A percentile compares a stretch with the other conserved stretches of the same genome.
Conservation (phyloP, 441 rosid genomes). For the Rhodomyrtus psidioides region DNA sequence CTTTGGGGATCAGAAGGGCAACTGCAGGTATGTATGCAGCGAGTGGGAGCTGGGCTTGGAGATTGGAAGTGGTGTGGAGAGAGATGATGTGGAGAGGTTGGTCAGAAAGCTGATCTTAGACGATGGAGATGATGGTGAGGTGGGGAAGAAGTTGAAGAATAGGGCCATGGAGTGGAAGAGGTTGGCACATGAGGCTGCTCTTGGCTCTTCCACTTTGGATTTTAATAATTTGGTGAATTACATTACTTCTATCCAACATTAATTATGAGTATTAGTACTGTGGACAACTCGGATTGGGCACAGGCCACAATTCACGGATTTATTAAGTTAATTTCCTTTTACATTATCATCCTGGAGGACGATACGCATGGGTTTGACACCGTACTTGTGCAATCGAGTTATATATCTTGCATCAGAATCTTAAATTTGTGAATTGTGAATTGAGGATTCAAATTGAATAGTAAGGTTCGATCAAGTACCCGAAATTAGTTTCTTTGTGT, state of each 20-base stretch:
- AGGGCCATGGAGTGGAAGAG: neutral
- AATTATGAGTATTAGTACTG: neutral
- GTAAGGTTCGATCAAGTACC: neutral
- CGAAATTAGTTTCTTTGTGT: neutral
- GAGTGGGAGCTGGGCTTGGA: neutral
- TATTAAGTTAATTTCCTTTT: neutral
- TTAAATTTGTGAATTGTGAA: neutral
- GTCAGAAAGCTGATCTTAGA: neutral
- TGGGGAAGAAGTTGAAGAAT: neutral
- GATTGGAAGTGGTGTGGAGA: neutral
- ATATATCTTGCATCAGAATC: neutral
- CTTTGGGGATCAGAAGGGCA: neutral
- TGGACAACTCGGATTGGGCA: neutral
- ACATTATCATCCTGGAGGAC: neutral
- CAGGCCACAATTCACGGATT: neutral
- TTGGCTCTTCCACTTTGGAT: neutral
- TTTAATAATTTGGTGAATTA: neutral
- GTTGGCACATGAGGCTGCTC: neutral
- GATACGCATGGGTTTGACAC: neutral
- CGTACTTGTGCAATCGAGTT: neutral
- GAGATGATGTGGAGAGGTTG: neutral
- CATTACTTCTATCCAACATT: neutral
- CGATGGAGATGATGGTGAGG: neutral
- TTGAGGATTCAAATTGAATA: neutral
- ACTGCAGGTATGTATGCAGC: neutral